phyloP scores from a whole-genome alignment of 768 basidiomycete genomes.

The Xerocomus spinulosus region DNA sequence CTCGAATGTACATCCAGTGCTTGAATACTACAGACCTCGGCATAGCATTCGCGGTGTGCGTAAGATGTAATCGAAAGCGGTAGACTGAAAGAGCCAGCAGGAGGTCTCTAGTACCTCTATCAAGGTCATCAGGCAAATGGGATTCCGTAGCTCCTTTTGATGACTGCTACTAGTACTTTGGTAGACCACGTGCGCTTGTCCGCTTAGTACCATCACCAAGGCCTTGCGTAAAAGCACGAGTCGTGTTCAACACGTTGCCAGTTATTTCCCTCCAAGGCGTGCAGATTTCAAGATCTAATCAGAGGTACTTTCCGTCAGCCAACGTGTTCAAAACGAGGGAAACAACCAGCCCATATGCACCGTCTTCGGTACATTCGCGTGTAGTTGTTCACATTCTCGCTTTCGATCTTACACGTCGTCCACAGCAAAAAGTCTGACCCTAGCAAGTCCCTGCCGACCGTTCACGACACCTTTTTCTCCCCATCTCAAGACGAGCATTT shows the following conservation, averaged over 20 bases:
- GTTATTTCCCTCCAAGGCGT: constrained; percentile 24
- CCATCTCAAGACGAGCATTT: constrained; percentile 38
- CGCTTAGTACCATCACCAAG: no score
- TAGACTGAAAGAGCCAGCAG: constrained; percentile 16
- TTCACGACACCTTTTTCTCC: constrained; percentile 29
- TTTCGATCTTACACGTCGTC: constrained; percentile 20
- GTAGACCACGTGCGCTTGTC: no score
- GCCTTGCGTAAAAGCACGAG: constrained; percentile 38
- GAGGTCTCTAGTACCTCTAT: constrained; percentile 1
- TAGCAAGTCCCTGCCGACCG: constrained; percentile 44
- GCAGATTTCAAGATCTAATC: constrained; percentile 29
- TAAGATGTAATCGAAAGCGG: constrained; percentile 7
- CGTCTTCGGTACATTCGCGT: constrained; percentile 69
- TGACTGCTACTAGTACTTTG: no score
- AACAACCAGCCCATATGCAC: constrained; percentile 49
- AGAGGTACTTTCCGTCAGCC: constrained; percentile 30
- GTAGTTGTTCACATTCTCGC: constrained; percentile 23
- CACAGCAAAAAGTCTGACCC: constrained; percentile 73
- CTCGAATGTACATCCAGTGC: constrained; percentile 5
- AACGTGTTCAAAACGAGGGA: constrained; percentile 72
- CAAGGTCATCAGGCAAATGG: no score
- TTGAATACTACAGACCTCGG: constrained; percentile 3
- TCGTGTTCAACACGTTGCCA: constrained; percentile 80
- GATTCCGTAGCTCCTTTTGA: neutral
- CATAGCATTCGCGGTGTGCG: no score